phyloP scores from a whole-genome alignment of 73 alveolate species.

The Paramecium biaurelia region DNA sequence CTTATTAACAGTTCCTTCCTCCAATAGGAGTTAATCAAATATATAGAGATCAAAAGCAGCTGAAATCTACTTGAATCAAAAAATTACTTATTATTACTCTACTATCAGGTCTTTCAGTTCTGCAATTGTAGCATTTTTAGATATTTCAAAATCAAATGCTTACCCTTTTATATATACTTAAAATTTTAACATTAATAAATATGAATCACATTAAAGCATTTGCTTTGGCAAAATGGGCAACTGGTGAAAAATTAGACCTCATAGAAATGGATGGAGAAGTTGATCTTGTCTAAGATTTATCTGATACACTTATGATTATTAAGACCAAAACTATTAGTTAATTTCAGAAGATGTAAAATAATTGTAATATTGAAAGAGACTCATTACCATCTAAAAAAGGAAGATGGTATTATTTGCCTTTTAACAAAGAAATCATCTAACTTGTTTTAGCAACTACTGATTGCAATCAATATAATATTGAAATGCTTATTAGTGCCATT shows the following conservation, averaged over 20 bases:
- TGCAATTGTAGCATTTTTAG: neutral
- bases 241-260: neutral
- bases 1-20: neutral
- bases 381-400: conserved; percentile 27
- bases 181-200: conserved; percentile 28
- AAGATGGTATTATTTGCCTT: conserved; percentile 48
- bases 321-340: neutral
- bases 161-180: neutral
- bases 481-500: conserved; percentile 21
- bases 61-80: neutral
- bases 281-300: neutral
- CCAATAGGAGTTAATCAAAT: neutral
- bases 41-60: neutral
- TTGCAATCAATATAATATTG: neutral
- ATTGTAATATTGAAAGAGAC: neutral
- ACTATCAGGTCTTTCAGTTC: neutral
- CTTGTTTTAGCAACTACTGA: neutral
- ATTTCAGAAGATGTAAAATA: neutral
- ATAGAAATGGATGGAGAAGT: neutral
- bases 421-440: conserved; percentile 2
- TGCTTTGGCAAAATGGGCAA: conserved; percentile 6
- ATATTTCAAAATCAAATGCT: neutral
- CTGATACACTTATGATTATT: neutral
- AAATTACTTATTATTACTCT: neutral
- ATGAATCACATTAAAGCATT: conserved; percentile 41